A percentile compares a stretch with the other conserved stretches of the same genome.
Conservation (phyloP, 257 asterid species). For the Thymus quinquecostatus region DNA sequence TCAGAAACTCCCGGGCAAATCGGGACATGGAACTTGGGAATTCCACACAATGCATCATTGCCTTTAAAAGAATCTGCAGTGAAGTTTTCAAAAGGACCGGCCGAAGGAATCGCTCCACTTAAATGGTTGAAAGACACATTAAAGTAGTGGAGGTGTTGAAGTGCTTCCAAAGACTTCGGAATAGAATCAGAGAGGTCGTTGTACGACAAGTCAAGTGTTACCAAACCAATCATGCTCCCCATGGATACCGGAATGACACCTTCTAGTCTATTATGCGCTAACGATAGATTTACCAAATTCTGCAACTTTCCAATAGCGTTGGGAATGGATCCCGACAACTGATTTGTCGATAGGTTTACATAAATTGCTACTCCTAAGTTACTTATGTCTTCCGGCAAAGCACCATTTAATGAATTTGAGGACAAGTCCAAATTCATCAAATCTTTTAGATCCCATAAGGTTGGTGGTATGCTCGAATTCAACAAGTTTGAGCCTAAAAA, state of each 20-base stretch:
- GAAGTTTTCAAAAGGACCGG: not conserved
- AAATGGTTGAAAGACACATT: not conserved
- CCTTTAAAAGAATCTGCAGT: not conserved
- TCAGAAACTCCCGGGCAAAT: not conserved
- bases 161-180: slow-evolving; percentile 2
- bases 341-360: too few relatives aligned
- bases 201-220: slow-evolving; percentile 2
- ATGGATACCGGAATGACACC: too few relatives aligned
- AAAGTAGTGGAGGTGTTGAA: not conserved
- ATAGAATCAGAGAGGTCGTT: slow-evolving; percentile 1
- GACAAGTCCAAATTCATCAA: not conserved
- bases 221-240: slow-evolving; percentile 14
- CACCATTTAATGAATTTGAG: not conserved
- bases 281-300: too few relatives aligned
- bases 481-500: not conserved
- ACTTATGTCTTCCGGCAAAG: not conserved
- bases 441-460: not conserved
- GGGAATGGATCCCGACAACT: too few relatives aligned
- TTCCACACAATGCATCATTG: slow-evolving; percentile 19
- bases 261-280: too few relatives aligned
- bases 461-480: not conserved
- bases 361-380: not conserved
- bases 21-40: not conserved
- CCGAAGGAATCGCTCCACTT: not conserved
- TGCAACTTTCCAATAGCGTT: too few relatives aligned